Evolutionary conservation across 441 rosid genomes (phyloP).

Genomic region (Brassica balearica): DNA sequence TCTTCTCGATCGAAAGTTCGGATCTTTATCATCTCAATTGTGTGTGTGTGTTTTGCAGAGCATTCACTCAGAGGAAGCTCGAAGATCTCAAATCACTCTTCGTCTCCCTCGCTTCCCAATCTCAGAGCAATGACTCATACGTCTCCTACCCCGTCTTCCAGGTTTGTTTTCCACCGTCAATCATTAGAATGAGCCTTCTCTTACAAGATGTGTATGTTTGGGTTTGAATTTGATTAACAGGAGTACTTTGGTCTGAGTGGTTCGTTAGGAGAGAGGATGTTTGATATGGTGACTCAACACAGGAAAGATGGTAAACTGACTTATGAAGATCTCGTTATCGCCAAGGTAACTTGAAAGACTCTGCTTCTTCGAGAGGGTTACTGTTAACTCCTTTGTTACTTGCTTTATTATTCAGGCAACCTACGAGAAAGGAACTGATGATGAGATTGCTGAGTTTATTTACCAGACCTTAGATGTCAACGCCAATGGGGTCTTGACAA

Average conservation of each 20-base stretch:
- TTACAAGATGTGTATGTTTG: background rate
- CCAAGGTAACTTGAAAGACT: background rate
- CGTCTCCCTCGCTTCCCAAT: conserved; percentile 66
- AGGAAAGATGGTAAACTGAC: conserved; percentile 66
- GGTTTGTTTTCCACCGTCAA: conserved; percentile 45
- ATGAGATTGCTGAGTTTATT: conserved; percentile 84
- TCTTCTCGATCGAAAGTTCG: conserved; percentile 7
- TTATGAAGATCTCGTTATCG: conserved; percentile 74
- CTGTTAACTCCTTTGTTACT: too few relatives aligned
- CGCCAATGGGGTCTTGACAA: conserved; percentile 63
- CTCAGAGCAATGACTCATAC: conserved; percentile 56
- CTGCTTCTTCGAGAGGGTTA: background rate
- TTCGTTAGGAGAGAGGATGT: conserved; percentile 55
- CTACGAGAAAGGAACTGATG: conserved; percentile 83
- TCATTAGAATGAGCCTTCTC: background rate
- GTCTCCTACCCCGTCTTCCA: conserved; percentile 66
- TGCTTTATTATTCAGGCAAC: conserved; percentile 52
- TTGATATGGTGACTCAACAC: conserved; percentile 66
- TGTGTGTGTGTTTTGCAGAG: conserved; percentile 49
- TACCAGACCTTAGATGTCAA: conserved; percentile 70
- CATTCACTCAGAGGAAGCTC: conserved; percentile 69
- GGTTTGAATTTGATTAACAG: conserved; percentile 41
- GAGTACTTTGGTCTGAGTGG: conserved; percentile 66
- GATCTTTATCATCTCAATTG: conserved; percentile 1
- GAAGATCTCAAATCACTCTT: conserved; percentile 69